Percentiles rank a stretch among this genome's conserved stretches.
Evolutionary conservation across 1,284 basidiomycete genomes (phyloP).

Genomic region (Ceratobasidium sp.): DNA sequence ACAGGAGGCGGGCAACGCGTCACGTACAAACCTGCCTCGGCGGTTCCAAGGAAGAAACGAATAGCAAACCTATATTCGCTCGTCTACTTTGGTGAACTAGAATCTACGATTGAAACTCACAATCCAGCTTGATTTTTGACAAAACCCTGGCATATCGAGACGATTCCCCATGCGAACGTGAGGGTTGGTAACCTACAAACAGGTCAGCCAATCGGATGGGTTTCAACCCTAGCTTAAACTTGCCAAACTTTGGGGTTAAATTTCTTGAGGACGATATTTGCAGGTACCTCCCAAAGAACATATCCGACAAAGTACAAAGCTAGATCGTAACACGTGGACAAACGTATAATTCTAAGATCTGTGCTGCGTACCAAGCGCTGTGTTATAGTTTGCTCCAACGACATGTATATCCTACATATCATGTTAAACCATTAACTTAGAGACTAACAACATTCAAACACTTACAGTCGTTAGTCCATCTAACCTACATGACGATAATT

Average conservation of each 20-base stretch:
- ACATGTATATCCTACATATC: constrained; percentile 63
- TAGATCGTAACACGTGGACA: background rate
- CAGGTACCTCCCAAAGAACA: constrained; percentile 76
- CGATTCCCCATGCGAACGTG: constrained; percentile 71
- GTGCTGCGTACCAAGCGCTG: constrained; percentile 58
- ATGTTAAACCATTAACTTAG: background rate
- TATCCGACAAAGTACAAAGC: constrained; percentile 77
- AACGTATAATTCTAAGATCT: constrained; percentile 51
- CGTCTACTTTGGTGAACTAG: constrained; percentile 46
- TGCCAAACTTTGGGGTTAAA: constrained; percentile 68
- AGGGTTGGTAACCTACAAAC: constrained; percentile 64
- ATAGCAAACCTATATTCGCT: constrained; percentile 18
- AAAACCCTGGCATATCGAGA: constrained; percentile 71
- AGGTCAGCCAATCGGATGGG: background rate
- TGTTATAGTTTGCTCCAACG: constrained; percentile 68
- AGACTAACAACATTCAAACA: constrained; percentile 7
- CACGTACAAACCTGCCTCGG: constrained; percentile 65
- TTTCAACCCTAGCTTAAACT: background rate
- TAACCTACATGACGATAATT: constrained; percentile 57
- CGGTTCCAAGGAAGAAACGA: constrained; percentile 61
- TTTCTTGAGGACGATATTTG: constrained; percentile 73
- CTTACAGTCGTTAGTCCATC: constrained; percentile 63
- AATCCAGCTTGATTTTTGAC: constrained; percentile 69
- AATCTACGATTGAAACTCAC: constrained; percentile 68
- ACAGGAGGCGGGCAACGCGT: too few species aligned